Conservation (phyloP, 2,329 filamentous ascomycete species). For the Colletotrichum graminicola region DNA sequence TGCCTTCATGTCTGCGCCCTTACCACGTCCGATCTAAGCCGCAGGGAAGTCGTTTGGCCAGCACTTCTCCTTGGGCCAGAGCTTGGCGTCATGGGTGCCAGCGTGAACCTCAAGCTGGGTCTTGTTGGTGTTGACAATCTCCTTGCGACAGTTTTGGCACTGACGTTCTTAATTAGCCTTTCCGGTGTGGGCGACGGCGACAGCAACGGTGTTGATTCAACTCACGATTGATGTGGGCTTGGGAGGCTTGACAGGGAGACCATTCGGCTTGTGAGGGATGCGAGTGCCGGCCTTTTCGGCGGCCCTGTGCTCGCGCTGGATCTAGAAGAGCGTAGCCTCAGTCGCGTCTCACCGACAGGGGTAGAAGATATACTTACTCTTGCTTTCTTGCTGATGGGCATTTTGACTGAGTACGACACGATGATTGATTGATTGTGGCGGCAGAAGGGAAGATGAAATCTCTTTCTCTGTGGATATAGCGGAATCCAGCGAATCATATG, state of each 20-base stretch:
- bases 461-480: neutral
- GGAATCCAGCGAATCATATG: neutral
- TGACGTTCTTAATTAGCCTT: constrained; percentile 47
- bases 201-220: neutral
- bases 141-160: constrained; percentile 65
- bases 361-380: neutral
- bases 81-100: constrained; percentile 60
- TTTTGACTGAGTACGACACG: neutral
- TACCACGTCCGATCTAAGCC: neutral
- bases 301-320: constrained; percentile 67
- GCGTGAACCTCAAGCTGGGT: constrained; percentile 66
- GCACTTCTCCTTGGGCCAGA: constrained; percentile 70
- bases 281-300: constrained; percentile 67
- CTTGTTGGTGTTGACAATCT: constrained; percentile 64
- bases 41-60: constrained; percentile 63
- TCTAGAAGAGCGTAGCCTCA: constrained; percentile 47
- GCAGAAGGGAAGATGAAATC: neutral
- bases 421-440: neutral
- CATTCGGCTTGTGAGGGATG: constrained; percentile 65
- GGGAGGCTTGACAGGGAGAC: constrained; percentile 65
- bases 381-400: constrained; percentile 6
- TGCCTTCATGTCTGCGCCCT: neutral
- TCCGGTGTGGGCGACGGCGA: neutral
- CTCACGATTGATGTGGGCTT: constrained; percentile 6
- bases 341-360: neutral